Evolutionary conservation across 257 asterid species (phyloP), one percentile per base, ranked within the genome.

Genomic region (Fraxinus americana): DNA sequence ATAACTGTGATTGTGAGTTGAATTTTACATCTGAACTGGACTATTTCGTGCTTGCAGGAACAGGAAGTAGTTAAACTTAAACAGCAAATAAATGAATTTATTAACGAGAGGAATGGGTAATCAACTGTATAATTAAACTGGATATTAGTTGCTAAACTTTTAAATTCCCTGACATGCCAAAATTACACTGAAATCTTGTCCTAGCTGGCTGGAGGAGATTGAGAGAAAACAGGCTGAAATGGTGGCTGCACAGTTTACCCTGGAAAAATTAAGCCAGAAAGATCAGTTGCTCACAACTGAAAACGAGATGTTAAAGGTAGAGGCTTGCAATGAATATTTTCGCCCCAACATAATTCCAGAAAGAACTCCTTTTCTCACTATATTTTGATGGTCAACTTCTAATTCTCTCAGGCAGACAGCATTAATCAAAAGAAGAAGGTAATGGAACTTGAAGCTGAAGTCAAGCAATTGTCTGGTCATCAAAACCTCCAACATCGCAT

Each of bases 401-500:
- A 70, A 57, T 77, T 70, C 54, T 77, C 65, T 76, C 89, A 96
- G 99, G 57, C 48, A 79, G 99, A 91, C 75, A 92, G 85, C 84
- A 68, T 84, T 69, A 91, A 77, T 75, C 84, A 90, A 78, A 96
- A 91, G 83, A 89, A 86, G 84, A 90, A 82, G 87, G 90, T 87
- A 48, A 86, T 82, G 75, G 97, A 91, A 61, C 96, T 96, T 66
- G 99, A 96, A 86, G 84, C 66, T 21, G 98, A 91, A 83, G 82
- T 93, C 74, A 87, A 89, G 81, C 92, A 92, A 87, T 79, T 96
- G 83, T 91, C 97, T 16, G 98, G 97, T 70, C 98, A 96, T 79
- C 98, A 96, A 82, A 96, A 96, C 83, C 89, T 96, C 82, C 98
- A 96, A 54, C 98, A 96, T 78, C 97, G 98, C 36, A 96, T 96